Conservation (phyloP, 2,329 filamentous ascomycete species). For the Xylariaceae sp. region DNA sequence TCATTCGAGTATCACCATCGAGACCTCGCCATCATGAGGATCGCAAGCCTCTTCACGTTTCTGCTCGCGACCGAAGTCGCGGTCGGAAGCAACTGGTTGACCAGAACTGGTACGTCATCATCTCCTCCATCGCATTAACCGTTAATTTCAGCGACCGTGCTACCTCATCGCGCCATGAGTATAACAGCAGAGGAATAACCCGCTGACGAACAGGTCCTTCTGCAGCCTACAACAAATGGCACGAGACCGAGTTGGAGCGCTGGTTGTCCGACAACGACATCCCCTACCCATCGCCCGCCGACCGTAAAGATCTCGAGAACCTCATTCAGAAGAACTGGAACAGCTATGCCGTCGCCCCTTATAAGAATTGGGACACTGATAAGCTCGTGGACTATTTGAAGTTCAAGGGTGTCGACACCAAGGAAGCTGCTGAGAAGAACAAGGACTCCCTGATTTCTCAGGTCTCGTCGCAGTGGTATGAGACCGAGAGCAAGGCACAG, state of each 20-base stretch:
- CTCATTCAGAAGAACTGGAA: conserved; percentile 92
- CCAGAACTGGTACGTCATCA: conserved; percentile 66
- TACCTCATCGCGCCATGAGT: background rate
- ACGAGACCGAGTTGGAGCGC: conserved; percentile 92
- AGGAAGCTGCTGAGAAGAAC: conserved; percentile 60
- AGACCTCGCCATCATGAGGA: conserved; percentile 59
- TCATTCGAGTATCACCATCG: background rate
- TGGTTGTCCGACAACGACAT: conserved; percentile 93
- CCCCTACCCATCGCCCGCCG: conserved; percentile 81
- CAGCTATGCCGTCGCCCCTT: conserved; percentile 65
- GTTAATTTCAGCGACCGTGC: too few species aligned
- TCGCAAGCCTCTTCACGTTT: conserved; percentile 64
- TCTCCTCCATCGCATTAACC: background rate
- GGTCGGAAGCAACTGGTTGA: conserved; percentile 77
- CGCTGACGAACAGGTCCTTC: conserved; percentile 26
- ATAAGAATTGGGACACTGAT: conserved; percentile 68
- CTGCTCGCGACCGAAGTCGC: conserved; percentile 66
- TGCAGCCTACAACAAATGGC: conserved; percentile 96
- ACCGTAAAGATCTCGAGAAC: conserved; percentile 90
- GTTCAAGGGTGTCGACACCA: conserved; percentile 64
- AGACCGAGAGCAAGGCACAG: conserved; percentile 71
- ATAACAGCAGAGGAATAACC: background rate
- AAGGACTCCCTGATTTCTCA: conserved; percentile 63
- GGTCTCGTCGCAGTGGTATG: conserved; percentile 70
- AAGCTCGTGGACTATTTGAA: conserved; percentile 64